A percentile compares a stretch with the other conserved stretches of the same genome.
phyloP scores from a whole-genome alignment of 2,329 filamentous ascomycete species.

The Pseudocercospora crystallina region DNA sequence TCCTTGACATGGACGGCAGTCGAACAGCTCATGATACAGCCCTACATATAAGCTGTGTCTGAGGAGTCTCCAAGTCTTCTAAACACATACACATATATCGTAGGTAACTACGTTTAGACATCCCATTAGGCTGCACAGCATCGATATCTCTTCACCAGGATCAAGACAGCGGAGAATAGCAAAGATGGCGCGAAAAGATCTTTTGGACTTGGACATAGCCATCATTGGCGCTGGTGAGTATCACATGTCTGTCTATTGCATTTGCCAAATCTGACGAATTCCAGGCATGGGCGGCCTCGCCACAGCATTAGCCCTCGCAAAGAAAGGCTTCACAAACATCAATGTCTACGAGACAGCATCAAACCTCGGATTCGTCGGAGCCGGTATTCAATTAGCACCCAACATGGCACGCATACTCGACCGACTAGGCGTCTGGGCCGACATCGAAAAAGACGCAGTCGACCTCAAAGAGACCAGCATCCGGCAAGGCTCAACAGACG shows the following conservation, averaged over 20 bases:
- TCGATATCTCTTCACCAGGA: background rate
- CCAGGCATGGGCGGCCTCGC: slow-evolving; percentile 77
- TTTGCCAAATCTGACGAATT: slow-evolving; percentile 1
- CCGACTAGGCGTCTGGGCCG: slow-evolving; percentile 68
- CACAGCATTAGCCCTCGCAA: slow-evolving; percentile 69
- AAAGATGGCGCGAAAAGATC: slow-evolving; percentile 33
- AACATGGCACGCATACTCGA: slow-evolving; percentile 79
- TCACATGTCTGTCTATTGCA: background rate
- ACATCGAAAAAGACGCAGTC: slow-evolving; percentile 69
- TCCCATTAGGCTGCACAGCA: no score
- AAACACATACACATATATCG: no score
- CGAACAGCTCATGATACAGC: no score
- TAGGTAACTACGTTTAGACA: no score
- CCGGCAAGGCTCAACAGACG: slow-evolving; percentile 66
- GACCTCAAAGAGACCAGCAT: slow-evolving; percentile 72
- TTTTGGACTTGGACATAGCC: slow-evolving; percentile 35
- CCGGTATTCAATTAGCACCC: slow-evolving; percentile 79
- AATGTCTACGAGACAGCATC: slow-evolving; percentile 72
- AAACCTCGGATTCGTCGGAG: slow-evolving; percentile 76
- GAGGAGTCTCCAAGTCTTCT: no score
- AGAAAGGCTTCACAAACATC: slow-evolving; percentile 72
- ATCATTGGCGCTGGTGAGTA: slow-evolving; percentile 37
- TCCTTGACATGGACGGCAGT: background rate
- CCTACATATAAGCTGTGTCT: no score
- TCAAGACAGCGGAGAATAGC: background rate